Conservation (phyloP, 1,139 yeast species). For the Magnusiomyces sp. region DNA sequence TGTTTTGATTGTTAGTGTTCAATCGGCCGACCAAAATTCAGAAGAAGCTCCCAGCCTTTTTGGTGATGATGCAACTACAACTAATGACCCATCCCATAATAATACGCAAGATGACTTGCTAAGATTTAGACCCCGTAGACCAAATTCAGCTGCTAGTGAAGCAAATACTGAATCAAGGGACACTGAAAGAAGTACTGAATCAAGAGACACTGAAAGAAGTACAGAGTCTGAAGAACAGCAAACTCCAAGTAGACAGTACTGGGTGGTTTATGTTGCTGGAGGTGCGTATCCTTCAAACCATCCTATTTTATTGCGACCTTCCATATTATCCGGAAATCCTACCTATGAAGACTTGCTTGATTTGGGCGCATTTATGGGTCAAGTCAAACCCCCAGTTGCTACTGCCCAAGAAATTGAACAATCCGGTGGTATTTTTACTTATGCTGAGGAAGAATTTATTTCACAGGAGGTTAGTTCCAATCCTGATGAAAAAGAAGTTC, state of each 20-base stretch:
- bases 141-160: background rate
- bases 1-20: constrained; percentile 49
- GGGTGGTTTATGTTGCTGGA: constrained; percentile 46
- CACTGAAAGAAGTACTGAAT: constrained; percentile 1
- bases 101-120: no score
- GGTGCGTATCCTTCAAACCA: constrained; percentile 41
- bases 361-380: constrained; percentile 39
- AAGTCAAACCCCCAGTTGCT: constrained; percentile 39
- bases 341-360: constrained; percentile 41
- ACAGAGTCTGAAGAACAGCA: background rate
- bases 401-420: constrained; percentile 34
- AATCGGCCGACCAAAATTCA: constrained; percentile 32
- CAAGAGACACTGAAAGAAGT: background rate
- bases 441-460: constrained; percentile 15
- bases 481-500: constrained; percentile 15
- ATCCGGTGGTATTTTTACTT: constrained; percentile 33
- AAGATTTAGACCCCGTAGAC: no score
- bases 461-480: constrained; percentile 11
- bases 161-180: background rate
- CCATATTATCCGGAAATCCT: constrained; percentile 41
- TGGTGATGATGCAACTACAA: background rate
- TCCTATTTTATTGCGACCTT: constrained; percentile 41
- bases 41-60: background rate
- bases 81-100: background rate
- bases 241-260: constrained; percentile 30